Evolutionary conservation across 2,329 filamentous ascomycete species (phyloP).

Genomic region (Hypoxylon sp.): DNA sequence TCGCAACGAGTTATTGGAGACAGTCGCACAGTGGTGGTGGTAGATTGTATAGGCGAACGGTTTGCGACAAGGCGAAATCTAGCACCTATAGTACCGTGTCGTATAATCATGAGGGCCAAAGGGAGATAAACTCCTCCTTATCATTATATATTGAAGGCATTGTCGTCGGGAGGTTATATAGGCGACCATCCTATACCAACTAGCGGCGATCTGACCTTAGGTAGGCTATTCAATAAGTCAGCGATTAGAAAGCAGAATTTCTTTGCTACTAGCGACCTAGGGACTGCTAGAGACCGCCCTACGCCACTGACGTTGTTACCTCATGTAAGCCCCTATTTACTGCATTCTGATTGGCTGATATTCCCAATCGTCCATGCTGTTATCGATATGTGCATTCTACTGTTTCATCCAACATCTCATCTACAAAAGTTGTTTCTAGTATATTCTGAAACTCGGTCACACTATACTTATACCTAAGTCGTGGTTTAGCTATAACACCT

Average conservation of each 20-base stretch:
- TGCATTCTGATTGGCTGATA: conserved; percentile 20
- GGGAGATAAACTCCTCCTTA: conserved; percentile 9
- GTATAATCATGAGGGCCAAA: conserved; percentile 25
- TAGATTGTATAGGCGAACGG: conserved; percentile 3
- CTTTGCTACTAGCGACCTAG: neutral
- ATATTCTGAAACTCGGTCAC: neutral
- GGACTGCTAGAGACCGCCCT: neutral
- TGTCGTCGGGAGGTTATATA: conserved; percentile 21
- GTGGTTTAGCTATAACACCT: neutral
- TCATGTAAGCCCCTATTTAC: conserved; percentile 8
- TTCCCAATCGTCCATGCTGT: neutral
- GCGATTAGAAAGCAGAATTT: conserved; percentile 47
- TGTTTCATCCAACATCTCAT: neutral
- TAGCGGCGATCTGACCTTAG: conserved; percentile 1
- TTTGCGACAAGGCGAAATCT: conserved; percentile 25
- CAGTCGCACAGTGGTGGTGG: neutral
- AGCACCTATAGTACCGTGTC: conserved; percentile 17
- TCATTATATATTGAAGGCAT: conserved; percentile 15
- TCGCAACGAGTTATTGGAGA: neutral
- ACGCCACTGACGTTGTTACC: conserved; percentile 5
- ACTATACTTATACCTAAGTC: neutral
- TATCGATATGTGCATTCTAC: conserved; percentile 21
- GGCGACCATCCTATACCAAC: conserved; percentile 17
- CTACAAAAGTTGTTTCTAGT: neutral
- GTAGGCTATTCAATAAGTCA: conserved; percentile 43